phyloP scores from a whole-genome alignment of 805 yeast genomes.

The Cyberlindnera mississippiensis region DNA sequence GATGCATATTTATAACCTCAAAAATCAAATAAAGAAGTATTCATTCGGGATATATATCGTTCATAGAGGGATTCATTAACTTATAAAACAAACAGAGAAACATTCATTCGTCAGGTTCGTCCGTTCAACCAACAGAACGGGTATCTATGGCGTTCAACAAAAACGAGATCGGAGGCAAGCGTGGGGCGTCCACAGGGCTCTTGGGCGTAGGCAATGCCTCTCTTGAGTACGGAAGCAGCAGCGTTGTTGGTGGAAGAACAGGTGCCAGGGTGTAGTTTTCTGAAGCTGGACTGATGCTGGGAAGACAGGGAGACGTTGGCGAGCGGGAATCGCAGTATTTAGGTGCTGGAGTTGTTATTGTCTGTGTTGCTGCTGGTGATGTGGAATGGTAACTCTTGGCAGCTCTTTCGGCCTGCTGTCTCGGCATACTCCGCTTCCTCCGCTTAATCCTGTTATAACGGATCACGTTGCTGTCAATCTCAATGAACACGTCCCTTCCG shows the following conservation, averaged over 20 bases:
- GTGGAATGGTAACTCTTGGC: background rate
- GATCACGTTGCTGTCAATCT: constrained; percentile 19
- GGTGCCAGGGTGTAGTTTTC: background rate
- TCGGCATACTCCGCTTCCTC: constrained; percentile 11
- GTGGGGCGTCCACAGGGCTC: background rate
- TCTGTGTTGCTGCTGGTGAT: background rate
- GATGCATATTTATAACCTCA: too few relatives aligned
- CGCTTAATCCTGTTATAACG: constrained; percentile 23
- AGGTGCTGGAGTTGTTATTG: too few relatives aligned
- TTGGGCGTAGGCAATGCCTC: background rate
- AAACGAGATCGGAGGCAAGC: constrained; percentile 10
- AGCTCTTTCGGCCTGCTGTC: background rate
- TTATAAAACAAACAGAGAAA: background rate
- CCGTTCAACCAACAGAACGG: background rate
- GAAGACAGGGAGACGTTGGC: background rate
- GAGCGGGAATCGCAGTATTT: too few relatives aligned
- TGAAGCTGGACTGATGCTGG: too few relatives aligned
- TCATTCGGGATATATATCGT: too few relatives aligned
- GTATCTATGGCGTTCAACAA: constrained; percentile 6
- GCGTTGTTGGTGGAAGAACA: background rate
- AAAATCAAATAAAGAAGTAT: too few relatives aligned
- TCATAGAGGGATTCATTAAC: too few relatives aligned
- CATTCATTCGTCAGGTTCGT: background rate
- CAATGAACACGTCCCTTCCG: constrained; percentile 16
- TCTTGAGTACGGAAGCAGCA: background rate